A percentile compares a stretch with the other conserved stretches of the same genome.
These are phyloP conservation scores for Solanum etuberosum DNA, from an alignment of 257 asterid genomes.

Conservation along the genomic window DNA sequence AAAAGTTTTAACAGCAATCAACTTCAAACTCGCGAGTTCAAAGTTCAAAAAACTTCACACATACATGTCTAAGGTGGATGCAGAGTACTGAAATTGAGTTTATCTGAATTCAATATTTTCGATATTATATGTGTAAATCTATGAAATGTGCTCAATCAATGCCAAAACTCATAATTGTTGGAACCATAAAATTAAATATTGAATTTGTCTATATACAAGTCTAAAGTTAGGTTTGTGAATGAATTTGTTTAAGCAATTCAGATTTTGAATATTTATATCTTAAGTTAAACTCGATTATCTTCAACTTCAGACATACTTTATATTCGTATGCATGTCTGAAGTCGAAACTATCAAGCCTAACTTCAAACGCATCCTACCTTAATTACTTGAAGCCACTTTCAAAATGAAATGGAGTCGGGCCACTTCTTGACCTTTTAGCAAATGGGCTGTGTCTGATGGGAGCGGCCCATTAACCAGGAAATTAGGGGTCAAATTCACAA, in stretches of 20 bases:
- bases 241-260: neutral
- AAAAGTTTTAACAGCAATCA: neutral
- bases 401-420: neutral
- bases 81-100: neutral
- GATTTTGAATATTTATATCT: neutral
- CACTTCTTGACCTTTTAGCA: neutral
- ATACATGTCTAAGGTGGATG: neutral
- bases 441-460: neutral
- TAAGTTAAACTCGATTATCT: neutral
- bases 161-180: neutral
- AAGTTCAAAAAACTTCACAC: no score
- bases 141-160: neutral
- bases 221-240: neutral
- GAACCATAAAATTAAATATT: neutral
- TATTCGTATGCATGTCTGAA: no score
- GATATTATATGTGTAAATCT: no score
- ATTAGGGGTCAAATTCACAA: neutral
- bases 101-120: no score
- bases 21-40: neutral
- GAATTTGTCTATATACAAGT: no score
- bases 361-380: neutral
- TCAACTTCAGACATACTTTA: no score
- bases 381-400: neutral
- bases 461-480: neutral
- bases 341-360: neutral